Evolutionary conservation across 2,329 filamentous ascomycete genomes (phyloP), one percentile per base, ranked within the genome.

Genomic region (Plenodomus lindquistii): DNA sequence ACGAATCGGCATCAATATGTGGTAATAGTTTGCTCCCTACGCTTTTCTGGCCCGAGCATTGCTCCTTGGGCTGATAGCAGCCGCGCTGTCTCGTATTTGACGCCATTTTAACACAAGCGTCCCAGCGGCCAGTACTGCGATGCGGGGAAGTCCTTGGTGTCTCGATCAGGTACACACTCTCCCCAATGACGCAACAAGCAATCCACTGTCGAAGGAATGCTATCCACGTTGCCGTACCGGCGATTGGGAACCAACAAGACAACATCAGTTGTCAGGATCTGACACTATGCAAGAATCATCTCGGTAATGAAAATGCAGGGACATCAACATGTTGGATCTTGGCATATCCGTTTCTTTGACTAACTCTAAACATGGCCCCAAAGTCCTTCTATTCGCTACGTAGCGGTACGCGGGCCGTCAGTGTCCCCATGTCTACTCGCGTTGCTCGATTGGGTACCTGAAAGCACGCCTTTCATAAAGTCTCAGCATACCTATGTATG

Each of bases 341-440:
- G 57, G 61, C 55, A 54, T 43, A 50, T 40, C 37, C 27, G 48
- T 51, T 52, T 59, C 53, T 47, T 50, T 54, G 48, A 57, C 54
- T 57, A 62, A 57, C 57, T 53, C 53, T 57, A 54, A 53, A 52
- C 48, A 57, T 57, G 51, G 51, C 48, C 48, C 44, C 52, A 41
- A 48, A 17, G 35, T 51, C 39, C 44, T 36, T 42, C 34, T 53
- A 21, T 47, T 39, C 27, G 27, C 11, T 15, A 31, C 27, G 15
- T 55, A 57, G 54, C 48, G 52, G 45, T 24, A 15, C 11, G 27
- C 27, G 27, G 27, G 27, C 27, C 27, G 27, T 13, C 27, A 46
- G 15, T 21, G 38, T 37, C 35, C 44, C 48, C 40, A 48, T 29
- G 35, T 21, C 44, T 22, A 27, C 34, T 15, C 11, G 40, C 35